Conservation (phyloP, 2,329 filamentous ascomycete genomes). For the Monosporascus sp. region DNA sequence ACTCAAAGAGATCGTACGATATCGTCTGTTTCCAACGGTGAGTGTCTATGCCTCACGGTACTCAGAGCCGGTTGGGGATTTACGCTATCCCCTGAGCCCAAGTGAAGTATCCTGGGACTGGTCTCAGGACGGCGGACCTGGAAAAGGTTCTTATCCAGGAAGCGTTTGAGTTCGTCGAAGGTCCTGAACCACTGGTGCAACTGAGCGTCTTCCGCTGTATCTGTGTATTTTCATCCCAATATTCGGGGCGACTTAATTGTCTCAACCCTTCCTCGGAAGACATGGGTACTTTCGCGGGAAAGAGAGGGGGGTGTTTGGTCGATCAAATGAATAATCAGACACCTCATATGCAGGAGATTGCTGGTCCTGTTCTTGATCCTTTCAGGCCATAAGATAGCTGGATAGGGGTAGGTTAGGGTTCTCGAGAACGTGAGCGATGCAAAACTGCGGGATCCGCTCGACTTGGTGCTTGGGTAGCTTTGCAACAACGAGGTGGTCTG, state of each 20-base stretch:
- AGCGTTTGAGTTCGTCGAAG: conserved; percentile 42
- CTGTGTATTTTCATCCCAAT: conserved; percentile 46
- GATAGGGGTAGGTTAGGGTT: no score
- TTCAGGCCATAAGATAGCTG: no score
- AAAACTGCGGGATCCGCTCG: no score
- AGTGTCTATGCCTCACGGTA: neutral
- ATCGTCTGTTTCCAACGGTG: conserved; percentile 36
- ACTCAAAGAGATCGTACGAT: conserved; percentile 39
- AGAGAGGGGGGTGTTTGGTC: no score
- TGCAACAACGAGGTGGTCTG: no score
- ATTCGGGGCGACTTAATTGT: conserved; percentile 34
- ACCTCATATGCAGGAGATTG: no score
- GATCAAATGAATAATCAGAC: no score
- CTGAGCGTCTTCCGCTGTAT: conserved; percentile 30
- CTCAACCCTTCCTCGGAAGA: no score
- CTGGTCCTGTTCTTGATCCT: no score
- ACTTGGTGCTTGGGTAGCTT: no score
- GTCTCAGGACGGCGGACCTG: conserved; percentile 18
- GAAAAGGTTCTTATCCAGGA: conserved; percentile 41
- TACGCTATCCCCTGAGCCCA: conserved; percentile 55
- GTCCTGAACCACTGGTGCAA: conserved; percentile 51
- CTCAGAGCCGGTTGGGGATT: conserved; percentile 10
- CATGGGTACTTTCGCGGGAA: no score
- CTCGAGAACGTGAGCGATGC: no score
- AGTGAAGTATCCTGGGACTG: conserved; percentile 45